A percentile compares a stretch with the other conserved stretches of the same genome.
phyloP scores from a whole-genome alignment of 345 rosid species.

The Corchorus capsularis region DNA sequence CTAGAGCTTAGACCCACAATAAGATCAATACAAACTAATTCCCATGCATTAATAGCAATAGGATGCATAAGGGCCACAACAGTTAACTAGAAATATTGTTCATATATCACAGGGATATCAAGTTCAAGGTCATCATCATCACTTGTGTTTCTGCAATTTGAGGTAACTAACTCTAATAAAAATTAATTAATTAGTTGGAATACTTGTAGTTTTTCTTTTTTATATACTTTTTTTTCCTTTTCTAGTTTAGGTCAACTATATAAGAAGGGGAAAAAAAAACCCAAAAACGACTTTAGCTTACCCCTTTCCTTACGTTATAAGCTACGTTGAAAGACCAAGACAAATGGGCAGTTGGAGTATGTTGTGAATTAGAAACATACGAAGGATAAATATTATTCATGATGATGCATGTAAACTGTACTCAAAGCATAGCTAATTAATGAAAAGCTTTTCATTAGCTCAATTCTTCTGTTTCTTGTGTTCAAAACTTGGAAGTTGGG shows the following conservation, averaged over 20 bases:
- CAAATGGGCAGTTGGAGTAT: slow-evolving; percentile 3
- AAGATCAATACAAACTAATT: too few species aligned
- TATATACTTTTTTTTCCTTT: background rate
- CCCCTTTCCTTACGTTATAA: background rate
- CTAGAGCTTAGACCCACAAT: too few species aligned
- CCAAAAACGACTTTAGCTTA: background rate
- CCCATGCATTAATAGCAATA: too few species aligned
- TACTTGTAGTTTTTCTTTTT: background rate
- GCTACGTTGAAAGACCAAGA: background rate
- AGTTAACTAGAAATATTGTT: too few species aligned
- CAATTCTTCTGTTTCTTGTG: background rate
- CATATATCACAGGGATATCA: too few species aligned
- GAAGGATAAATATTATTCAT: too few species aligned
- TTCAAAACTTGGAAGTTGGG: too few species aligned
- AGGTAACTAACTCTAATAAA: too few species aligned
- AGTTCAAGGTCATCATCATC: too few species aligned
- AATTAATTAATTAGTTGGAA: background rate
- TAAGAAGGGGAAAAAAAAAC: background rate
- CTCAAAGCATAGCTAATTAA: background rate
- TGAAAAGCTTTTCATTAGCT: background rate
- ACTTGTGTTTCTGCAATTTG: too few species aligned
- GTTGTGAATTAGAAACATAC: too few species aligned
- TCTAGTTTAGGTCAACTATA: background rate
- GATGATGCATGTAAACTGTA: background rate
- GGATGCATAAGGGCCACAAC: too few species aligned